Evolutionary conservation across 2,329 filamentous ascomycete species (phyloP), one percentile per base, ranked within the genome.

Genomic region (Ascochyta viciae-villosae): DNA sequence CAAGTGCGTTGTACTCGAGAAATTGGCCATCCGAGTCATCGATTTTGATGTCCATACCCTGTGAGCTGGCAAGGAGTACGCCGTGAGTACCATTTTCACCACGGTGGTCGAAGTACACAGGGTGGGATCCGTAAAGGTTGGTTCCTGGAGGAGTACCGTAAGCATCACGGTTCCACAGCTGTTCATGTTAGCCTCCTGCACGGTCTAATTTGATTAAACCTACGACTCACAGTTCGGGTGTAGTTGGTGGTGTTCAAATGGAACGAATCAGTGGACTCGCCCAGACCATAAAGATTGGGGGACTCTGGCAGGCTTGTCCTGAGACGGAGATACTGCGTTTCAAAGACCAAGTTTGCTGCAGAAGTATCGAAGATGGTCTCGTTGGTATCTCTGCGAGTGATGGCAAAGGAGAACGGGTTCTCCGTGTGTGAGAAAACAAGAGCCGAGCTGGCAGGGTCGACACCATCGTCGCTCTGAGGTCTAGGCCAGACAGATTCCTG

Each of bases 1-100:
- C 90, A 0, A 93, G 79, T 1, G 86, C 85, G 70, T 92, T 91
- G 77, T 92, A 94, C 73, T 93, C 89, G 6, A 95, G 82, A 56
- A 87, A 91, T 68, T 92, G 87, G 6, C 83, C 81, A 16, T 81
- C 78, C 1, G 83, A 84, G 60, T 86, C 83, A 70, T 91, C 84
- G 72, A 93, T 87, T 64, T 88, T 88, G 71, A 93, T 81, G 57
- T 93, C 89, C 87, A 92, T 92, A 31, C 74, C 73, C 37, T 65
- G 62, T 2, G 68, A 70, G 54, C 63, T 74, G 15, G 73, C 67
- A 22, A 75, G 40, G 49, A 76, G 74, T 10, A 76, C 74, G 35
- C 71, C 73, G 49, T 76, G 73, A 6, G 74, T 75, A 6, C 74
- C 74, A 24, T 67, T 65, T 24, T 76, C 69, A 10, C 82, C 81